phyloP scores from a whole-genome alignment of 768 basidiomycete genomes.

The Xerocomellus intermedius region DNA sequence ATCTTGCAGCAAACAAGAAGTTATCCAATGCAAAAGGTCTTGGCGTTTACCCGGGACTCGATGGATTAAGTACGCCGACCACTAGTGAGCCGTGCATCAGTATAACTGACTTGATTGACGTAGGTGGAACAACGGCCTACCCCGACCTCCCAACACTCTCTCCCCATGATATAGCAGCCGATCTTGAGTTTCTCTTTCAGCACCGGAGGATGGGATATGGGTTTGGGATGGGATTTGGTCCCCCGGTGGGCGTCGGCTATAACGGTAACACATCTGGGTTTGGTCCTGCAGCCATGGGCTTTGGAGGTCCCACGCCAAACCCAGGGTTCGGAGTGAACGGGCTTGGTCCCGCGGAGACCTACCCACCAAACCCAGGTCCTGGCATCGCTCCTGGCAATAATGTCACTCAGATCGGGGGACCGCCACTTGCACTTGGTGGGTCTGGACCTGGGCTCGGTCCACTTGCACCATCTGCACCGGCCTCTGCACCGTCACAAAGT shows the following conservation, averaged over 20 bases:
- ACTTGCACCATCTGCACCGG: neutral
- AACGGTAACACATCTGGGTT: slow-evolving; percentile 15
- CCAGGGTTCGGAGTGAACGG: slow-evolving; percentile 25
- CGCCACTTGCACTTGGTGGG: slow-evolving; percentile 5
- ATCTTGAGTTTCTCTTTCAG: slow-evolving; percentile 55
- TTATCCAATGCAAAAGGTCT: slow-evolving; percentile 19
- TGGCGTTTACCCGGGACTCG: slow-evolving; percentile 17
- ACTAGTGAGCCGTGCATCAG: slow-evolving; percentile 4
- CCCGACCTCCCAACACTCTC: slow-evolving; percentile 41
- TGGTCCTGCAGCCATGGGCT: slow-evolving; percentile 15
- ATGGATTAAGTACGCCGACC: slow-evolving; percentile 17
- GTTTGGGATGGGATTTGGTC: slow-evolving; percentile 27
- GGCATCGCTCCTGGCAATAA: slow-evolving; percentile 10
- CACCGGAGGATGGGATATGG: slow-evolving; percentile 33
- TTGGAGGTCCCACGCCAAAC: slow-evolving; percentile 14
- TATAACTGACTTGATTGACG: slow-evolving; percentile 26
- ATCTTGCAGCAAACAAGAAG: slow-evolving; percentile 21
- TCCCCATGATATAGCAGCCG: slow-evolving; percentile 46
- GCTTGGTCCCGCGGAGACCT: slow-evolving; percentile 14
- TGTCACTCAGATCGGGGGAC: slow-evolving; percentile 7
- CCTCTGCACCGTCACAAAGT: slow-evolving; percentile 13
- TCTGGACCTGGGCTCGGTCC: slow-evolving; percentile 9
- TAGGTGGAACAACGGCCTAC: slow-evolving; percentile 41
- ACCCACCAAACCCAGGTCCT: slow-evolving; percentile 15
- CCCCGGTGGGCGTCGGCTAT: slow-evolving; percentile 21